Evolutionary conservation across 805 yeast genomes (phyloP), one percentile per base, ranked within the genome.

Genomic region (Myxozyma vanderwaltii): DNA sequence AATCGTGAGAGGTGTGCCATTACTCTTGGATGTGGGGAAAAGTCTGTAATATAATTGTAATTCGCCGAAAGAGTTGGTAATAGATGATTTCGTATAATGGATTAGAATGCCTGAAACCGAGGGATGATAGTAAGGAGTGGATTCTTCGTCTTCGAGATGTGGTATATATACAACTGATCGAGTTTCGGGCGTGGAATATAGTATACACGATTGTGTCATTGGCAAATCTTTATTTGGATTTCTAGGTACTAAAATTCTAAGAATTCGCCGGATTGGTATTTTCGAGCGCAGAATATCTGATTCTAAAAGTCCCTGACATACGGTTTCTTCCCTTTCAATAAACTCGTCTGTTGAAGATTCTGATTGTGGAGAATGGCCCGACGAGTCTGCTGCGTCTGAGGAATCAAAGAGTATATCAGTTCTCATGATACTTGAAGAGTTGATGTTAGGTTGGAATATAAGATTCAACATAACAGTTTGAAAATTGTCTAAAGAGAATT

Each of bases 111-210:
- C 89, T 61, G 81, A 76, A 1, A 88, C 96, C 3, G 85, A 84
- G 0, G 98, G 98, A n/a, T 92, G 79, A 70, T 92, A 92, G 70
- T 85, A 92, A 3, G 98, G 98, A 52, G 83, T 83, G 17, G 85
- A 86, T 0, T 81, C 86, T 19, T 76, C 74, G 1, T 69, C 62
- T 3, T 76, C 69, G 12, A 91, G 79, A 70, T 91, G 97, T 0
- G 97, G 96, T 0, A 86, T 77, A 72, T 91, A 92, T 8, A 39
- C 58, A 5, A 56, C 39, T 10, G 52, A 56, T 31, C 40, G 21
- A 7, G 51, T 47, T 4, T 57, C 54, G 8, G 39, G 33, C 27
- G 69, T 67, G 4, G 55, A 43, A 40, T 75, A 70, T 79, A 74
- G 1, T 82, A 84, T 73, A 72, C 97, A 91, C 0, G 96, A 86